A percentile compares a stretch with the other conserved stretches of the same genome.
These are phyloP conservation scores for Linum trigynum DNA, from an alignment of 345 rosid genomes.

Conservation along the genomic window DNA sequence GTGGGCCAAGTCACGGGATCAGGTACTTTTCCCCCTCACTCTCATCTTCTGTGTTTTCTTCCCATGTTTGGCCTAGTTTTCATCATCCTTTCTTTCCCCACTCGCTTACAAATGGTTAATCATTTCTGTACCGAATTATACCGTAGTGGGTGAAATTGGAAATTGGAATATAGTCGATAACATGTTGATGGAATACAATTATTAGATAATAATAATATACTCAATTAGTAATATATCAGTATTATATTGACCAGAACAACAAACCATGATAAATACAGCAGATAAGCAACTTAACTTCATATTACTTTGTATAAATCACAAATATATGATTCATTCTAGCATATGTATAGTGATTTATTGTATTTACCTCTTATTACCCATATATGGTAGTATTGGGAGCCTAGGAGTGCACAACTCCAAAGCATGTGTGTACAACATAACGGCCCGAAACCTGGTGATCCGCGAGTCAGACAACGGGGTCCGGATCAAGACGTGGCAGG, in stretches of 20 bases:
- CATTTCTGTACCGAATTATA: too few relatives aligned
- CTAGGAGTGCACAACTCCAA: constrained; percentile 86
- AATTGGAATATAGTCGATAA: too few relatives aligned
- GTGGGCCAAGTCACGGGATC: constrained; percentile 33
- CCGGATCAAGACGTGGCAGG: constrained; percentile 95
- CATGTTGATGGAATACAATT: too few relatives aligned
- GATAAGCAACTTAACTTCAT: too few relatives aligned
- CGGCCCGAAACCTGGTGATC: constrained; percentile 50
- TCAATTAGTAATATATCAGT: too few relatives aligned
- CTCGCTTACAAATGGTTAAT: not conserved
- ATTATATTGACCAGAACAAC: too few relatives aligned
- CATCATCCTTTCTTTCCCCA: not conserved
- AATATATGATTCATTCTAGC: too few relatives aligned
- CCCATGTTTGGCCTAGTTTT: not conserved
- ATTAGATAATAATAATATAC: too few relatives aligned
- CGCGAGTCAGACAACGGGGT: constrained; percentile 90
- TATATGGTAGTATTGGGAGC: constrained; percentile 69
- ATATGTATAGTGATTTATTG: too few relatives aligned
- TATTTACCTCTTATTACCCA: not conserved
- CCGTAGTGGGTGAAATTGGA: too few relatives aligned
- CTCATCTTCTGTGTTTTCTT: not conserved
- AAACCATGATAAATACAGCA: too few relatives aligned
- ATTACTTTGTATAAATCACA: too few relatives aligned
- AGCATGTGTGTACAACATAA: constrained; percentile 89
- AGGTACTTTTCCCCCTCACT: constrained; percentile 14